These are phyloP conservation scores for Candida maris DNA, from an alignment of 805 yeast species.

Conservation along the genomic window DNA sequence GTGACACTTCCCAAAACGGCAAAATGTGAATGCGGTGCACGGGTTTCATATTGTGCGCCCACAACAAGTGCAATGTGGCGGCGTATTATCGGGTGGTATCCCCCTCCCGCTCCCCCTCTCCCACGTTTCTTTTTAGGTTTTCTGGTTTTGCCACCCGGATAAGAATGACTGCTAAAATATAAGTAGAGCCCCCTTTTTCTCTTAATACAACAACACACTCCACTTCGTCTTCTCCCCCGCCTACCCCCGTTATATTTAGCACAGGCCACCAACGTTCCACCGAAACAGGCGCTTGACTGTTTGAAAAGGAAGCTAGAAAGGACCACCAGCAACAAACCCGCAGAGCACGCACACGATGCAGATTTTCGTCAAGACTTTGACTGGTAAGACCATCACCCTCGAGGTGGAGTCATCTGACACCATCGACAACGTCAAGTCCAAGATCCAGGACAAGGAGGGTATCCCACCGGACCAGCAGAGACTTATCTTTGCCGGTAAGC, in stretches of 20 bases:
- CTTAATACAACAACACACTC: no score
- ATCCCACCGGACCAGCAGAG: conserved; percentile 42
- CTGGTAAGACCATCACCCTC: conserved; percentile 92
- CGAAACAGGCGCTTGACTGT: conserved; percentile 1
- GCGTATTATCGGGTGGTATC: no score
- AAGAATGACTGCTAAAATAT: conserved; percentile 10
- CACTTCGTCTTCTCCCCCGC: no score
- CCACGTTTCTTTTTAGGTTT: conserved; percentile 14
- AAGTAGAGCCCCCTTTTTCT: conserved; percentile 20
- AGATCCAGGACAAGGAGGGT: conserved; percentile 42
- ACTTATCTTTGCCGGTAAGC: conserved; percentile 43
- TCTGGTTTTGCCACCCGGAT: conserved; percentile 25
- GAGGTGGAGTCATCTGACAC: conserved; percentile 63
- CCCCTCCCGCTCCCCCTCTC: no score
- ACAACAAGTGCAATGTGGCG: no score
- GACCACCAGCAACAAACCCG: no score
- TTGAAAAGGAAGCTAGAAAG: no score
- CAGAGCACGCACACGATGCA: conserved; percentile 44
- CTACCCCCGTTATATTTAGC: no score
- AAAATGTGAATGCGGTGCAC: no score
- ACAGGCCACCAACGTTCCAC: background rate
- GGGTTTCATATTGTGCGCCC: no score
- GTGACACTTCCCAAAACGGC: no score
- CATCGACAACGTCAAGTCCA: conserved; percentile 40
- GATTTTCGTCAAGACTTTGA: conserved; percentile 77